A percentile compares a stretch with the other conserved stretches of the same genome.
Conservation (phyloP, 768 basidiomycete species). For the Pholiota microspora region DNA sequence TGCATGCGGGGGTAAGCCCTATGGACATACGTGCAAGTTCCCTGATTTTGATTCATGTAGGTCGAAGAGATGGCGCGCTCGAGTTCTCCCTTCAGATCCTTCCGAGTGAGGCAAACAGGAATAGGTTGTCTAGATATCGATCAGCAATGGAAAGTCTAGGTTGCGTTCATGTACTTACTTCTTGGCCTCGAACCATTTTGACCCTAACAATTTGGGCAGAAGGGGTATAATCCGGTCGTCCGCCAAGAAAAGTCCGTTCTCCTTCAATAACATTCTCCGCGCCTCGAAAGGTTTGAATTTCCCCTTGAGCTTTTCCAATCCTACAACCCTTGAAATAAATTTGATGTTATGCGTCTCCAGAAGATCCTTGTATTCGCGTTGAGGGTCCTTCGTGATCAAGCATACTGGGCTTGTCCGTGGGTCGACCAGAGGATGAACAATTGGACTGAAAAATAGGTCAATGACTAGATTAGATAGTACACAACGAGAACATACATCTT, state of each 20-base stretch:
- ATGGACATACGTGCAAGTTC: slow-evolving; percentile 82
- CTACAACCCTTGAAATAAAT: slow-evolving; percentile 91
- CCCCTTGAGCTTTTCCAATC: slow-evolving; percentile 87
- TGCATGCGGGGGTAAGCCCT: too few species aligned
- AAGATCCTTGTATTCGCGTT: slow-evolving; percentile 94
- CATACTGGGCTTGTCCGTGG: slow-evolving; percentile 80
- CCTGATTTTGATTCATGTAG: slow-evolving; percentile 93
- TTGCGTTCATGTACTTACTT: slow-evolving; percentile 56
- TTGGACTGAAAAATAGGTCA: slow-evolving; percentile 46
- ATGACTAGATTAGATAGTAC: background rate
- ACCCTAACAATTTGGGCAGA: slow-evolving; percentile 83
- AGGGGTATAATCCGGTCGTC: slow-evolving; percentile 89
- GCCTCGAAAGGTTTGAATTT: slow-evolving; percentile 88
- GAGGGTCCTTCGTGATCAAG: slow-evolving; percentile 94
- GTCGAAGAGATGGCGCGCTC: slow-evolving; percentile 92
- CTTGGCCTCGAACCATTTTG: slow-evolving; percentile 91
- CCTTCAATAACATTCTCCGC: slow-evolving; percentile 77
- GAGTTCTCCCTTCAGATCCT: slow-evolving; percentile 89
- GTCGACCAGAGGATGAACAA: slow-evolving; percentile 81
- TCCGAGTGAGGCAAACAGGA: slow-evolving; percentile 84
- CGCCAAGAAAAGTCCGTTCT: slow-evolving; percentile 90
- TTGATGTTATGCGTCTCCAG: slow-evolving; percentile 75
- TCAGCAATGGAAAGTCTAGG: slow-evolving; percentile 1
- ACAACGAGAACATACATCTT: slow-evolving; percentile 63
- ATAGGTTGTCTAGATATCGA: slow-evolving; percentile 76